Percentiles rank a stretch among this genome's conserved stretches.
These are phyloP conservation scores for Sarcodon aspratus DNA, from an alignment of 768 basidiomycete genomes.

Conservation along the genomic window DNA sequence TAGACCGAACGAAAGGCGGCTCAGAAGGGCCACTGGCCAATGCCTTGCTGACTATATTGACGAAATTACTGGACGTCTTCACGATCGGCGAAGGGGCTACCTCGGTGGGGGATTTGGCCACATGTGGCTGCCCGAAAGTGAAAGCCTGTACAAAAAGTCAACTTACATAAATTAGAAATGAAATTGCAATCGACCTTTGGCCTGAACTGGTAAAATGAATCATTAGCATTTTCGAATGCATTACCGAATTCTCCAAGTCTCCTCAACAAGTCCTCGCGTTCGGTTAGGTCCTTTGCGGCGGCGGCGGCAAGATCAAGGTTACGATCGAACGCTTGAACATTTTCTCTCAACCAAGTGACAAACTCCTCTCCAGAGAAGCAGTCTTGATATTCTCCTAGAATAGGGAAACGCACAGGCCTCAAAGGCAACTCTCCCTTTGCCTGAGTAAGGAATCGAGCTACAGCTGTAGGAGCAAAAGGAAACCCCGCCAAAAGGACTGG, in stretches of 20 bases:
- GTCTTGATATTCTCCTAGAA: conserved; percentile 76
- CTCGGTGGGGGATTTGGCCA: conserved; percentile 14
- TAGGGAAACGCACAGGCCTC: conserved; percentile 60
- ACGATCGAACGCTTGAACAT: conserved; percentile 69
- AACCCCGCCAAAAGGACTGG: conserved; percentile 72
- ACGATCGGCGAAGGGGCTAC: conserved; percentile 20
- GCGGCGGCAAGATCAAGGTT: conserved; percentile 73
- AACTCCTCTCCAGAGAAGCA: conserved; percentile 88
- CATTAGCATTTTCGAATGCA: conserved; percentile 64
- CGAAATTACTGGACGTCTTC: conserved; percentile 59
- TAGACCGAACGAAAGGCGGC: conserved; percentile 56
- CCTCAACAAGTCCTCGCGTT: conserved; percentile 46
- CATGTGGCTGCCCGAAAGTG: conserved; percentile 27
- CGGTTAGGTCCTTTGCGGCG: conserved; percentile 41
- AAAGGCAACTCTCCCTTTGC: conserved; percentile 67
- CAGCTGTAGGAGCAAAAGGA: conserved; percentile 45
- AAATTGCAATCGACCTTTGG: conserved; percentile 43
- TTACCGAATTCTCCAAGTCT: conserved; percentile 80
- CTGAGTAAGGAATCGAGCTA: conserved; percentile 60
- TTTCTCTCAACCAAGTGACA: conserved; percentile 69
- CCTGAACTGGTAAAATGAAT: conserved; percentile 78
- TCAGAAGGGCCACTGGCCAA: conserved; percentile 39
- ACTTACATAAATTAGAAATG: background rate
- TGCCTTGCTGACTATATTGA: conserved; percentile 65
- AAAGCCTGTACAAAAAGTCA: conserved; percentile 36